phyloP scores from a whole-genome alignment of 129 eudicot genomes.

The Chrysanthemum lavandulifolium region DNA sequence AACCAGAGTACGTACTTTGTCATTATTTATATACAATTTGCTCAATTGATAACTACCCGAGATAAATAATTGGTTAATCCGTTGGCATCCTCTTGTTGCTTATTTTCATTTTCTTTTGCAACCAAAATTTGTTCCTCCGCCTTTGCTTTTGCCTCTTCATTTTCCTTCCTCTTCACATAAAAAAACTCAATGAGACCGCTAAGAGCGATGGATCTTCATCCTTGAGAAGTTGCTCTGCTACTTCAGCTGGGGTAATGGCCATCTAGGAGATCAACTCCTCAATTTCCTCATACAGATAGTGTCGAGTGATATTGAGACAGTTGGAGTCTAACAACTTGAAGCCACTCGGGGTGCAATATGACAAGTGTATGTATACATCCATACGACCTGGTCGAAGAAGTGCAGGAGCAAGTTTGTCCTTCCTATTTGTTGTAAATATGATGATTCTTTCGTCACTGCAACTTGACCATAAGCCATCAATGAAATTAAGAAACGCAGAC shows the following conservation, averaged over 20 bases:
- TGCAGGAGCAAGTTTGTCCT: constrained; percentile 64
- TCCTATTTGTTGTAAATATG: constrained; percentile 60
- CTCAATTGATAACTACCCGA: too few relatives aligned
- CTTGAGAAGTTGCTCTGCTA: constrained; percentile 65
- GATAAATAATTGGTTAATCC: neutral
- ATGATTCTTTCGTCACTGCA: constrained; percentile 67
- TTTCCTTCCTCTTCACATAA: constrained; percentile 12
- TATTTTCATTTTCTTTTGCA: constrained; percentile 9
- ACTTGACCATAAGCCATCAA: constrained; percentile 74
- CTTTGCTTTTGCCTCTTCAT: constrained; percentile 15
- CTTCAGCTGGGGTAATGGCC: constrained; percentile 59
- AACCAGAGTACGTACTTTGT: too few relatives aligned
- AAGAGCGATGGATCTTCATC: constrained; percentile 47
- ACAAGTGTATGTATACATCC: constrained; percentile 74
- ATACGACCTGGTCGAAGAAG: constrained; percentile 63
- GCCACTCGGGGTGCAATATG: constrained; percentile 44
- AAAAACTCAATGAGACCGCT: constrained; percentile 48
- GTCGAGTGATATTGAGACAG: constrained; percentile 40
- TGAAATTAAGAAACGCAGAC: constrained; percentile 57
- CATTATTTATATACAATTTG: too few relatives aligned
- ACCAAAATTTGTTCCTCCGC: neutral
- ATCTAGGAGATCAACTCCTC: constrained; percentile 34
- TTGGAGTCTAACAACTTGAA: constrained; percentile 48
- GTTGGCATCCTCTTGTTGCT: constrained; percentile 13
- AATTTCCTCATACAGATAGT: constrained; percentile 32